Percentiles rank a stretch among this genome's conserved stretches.
Conservation (phyloP, 495 filamentous ascomycete species). For the Neurospora africana region DNA sequence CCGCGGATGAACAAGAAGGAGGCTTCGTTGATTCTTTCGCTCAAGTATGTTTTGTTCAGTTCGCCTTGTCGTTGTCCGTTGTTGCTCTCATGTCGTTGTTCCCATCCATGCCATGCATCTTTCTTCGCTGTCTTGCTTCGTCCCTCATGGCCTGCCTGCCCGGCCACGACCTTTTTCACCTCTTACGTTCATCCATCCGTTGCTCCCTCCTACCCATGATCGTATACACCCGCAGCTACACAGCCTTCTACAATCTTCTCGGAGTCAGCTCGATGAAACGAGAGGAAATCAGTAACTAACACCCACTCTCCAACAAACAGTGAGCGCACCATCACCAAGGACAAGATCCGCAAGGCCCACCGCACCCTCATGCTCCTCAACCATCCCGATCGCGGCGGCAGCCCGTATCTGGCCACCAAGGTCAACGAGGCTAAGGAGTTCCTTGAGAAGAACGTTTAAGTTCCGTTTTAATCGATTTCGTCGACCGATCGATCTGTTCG, state of each 20-base stretch:
- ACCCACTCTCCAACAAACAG: conserved; percentile 31
- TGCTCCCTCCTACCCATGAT: neutral
- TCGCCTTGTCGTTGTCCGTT: neutral
- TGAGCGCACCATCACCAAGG: conserved; percentile 75
- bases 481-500: neutral
- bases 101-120: neutral
- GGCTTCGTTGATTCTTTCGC: conserved; percentile 81
- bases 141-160: neutral
- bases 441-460: conserved; percentile 56
- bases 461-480: neutral
- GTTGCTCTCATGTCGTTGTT: neutral
- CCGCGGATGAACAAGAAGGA: conserved; percentile 83
- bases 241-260: neutral
- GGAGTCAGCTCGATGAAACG: neutral
- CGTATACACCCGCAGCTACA: neutral
- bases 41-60: conserved; percentile 52
- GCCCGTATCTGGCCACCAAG: conserved; percentile 92
- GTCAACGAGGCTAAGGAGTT: conserved; percentile 98
- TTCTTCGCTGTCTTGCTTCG: neutral
- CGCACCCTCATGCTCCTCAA: conserved; percentile 94
- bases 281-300: conserved; percentile 6
- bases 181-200: neutral
- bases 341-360: conserved; percentile 92
- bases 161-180: neutral
- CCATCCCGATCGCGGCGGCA: conserved; percentile 94